These are phyloP conservation scores for Endoconidiophora laricicola DNA, from an alignment of 2,329 filamentous ascomycete species.

Conservation along the genomic window DNA sequence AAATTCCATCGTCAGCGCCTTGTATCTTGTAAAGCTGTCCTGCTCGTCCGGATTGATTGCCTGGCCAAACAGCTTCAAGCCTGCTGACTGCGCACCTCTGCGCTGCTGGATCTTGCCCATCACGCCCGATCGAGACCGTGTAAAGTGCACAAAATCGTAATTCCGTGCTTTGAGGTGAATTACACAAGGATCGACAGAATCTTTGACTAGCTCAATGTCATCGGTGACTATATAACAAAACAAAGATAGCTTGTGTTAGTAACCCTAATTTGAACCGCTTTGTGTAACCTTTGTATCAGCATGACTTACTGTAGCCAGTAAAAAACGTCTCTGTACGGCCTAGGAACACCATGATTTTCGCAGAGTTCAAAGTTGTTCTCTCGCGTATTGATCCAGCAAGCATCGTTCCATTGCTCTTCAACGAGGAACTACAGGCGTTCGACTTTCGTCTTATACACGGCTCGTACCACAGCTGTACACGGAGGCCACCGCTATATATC, in stretches of 20 bases:
- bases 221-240: background rate
- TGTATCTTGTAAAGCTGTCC: background rate
- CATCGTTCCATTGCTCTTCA: background rate
- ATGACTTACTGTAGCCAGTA: slow-evolving; percentile 3
- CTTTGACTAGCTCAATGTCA: background rate
- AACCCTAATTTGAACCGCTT: background rate
- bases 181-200: background rate
- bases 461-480: slow-evolving; percentile 8
- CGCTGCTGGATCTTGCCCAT: background rate
- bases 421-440: background rate
- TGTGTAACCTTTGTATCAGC: background rate
- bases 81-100: background rate
- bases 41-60: slow-evolving; percentile 5
- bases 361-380: background rate
- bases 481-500: slow-evolving; percentile 1
- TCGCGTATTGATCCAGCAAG: background rate
- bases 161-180: slow-evolving; percentile 1
- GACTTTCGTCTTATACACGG: background rate
- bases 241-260: background rate
- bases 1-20: slow-evolving; percentile 3
- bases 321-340: background rate
- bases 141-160: background rate
- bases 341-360: slow-evolving; percentile 5
- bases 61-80: background rate
- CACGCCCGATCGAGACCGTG: slow-evolving; percentile 2